phyloP scores from a whole-genome alignment of 108 stramenopile species.

The Nitzschia sp. region DNA sequence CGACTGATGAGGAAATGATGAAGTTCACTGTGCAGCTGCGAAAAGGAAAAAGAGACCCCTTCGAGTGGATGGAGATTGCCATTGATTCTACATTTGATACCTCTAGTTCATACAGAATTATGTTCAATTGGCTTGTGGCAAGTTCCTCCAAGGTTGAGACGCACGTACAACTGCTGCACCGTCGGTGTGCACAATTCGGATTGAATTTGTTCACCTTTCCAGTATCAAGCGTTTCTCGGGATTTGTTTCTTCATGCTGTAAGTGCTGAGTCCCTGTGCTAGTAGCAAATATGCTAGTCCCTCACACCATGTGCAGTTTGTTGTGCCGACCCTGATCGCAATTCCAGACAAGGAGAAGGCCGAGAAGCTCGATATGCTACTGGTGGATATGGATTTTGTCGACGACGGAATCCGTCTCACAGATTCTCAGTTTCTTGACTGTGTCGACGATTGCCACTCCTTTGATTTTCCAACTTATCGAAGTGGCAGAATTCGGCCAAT shows the following conservation, averaged over 20 bases:
- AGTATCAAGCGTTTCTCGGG: conserved; percentile 54
- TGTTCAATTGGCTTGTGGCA: conserved; percentile 89
- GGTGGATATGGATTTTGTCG: conserved; percentile 63
- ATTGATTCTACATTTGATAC: conserved; percentile 72
- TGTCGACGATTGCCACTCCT: conserved; percentile 58
- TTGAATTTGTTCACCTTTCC: conserved; percentile 67
- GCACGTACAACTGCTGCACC: conserved; percentile 76
- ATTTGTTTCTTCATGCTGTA: conserved; percentile 69
- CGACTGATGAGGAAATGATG: conserved; percentile 46
- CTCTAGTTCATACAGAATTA: conserved; percentile 70
- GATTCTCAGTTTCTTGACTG: conserved; percentile 52
- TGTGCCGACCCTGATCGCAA: conserved; percentile 52
- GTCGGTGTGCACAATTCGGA: conserved; percentile 78
- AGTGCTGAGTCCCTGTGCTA: conserved; percentile 10
- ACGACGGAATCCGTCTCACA: conserved; percentile 73
- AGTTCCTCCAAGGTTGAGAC: conserved; percentile 76
- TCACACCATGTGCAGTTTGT: conserved; percentile 33
- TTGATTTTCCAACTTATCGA: conserved; percentile 56
- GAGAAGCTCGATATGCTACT: conserved; percentile 47
- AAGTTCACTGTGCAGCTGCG: conserved; percentile 62
- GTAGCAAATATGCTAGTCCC: background rate
- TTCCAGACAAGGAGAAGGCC: conserved; percentile 46
- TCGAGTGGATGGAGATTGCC: conserved; percentile 84
- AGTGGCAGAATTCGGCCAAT: conserved; percentile 25
- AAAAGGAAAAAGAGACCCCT: conserved; percentile 63